Evolutionary conservation across 164 flowering plant species (phyloP).

Genomic region (Vitis labrusca): DNA sequence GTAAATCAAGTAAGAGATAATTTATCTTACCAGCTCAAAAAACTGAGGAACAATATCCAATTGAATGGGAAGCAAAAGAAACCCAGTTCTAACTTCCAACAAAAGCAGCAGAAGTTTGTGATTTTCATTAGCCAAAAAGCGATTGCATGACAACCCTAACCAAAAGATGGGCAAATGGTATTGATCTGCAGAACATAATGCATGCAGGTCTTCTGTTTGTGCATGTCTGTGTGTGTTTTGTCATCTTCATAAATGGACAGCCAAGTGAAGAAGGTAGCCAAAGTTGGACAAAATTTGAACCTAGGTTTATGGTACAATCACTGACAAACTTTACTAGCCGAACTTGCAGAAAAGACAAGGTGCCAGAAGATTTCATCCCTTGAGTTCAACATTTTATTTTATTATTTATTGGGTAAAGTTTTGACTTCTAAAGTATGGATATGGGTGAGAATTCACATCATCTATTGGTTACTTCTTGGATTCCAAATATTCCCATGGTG

Average conservation of each 20-base stretch:
- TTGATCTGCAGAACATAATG: too few relatives aligned
- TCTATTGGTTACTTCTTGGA: background rate
- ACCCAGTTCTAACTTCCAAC: too few relatives aligned
- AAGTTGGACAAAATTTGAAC: background rate
- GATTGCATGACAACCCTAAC: too few relatives aligned
- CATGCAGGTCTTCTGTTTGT: too few relatives aligned
- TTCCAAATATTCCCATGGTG: background rate
- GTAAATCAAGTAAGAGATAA: slow-evolving; percentile 6
- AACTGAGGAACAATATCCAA: background rate
- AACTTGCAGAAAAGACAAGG: background rate
- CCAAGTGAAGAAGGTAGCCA: background rate
- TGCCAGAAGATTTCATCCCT: background rate
- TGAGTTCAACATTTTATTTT: background rate
- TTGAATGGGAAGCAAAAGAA: too few relatives aligned
- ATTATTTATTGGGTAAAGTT: background rate
- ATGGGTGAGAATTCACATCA: background rate
- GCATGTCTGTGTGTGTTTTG: too few relatives aligned
- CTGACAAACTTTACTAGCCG: too few relatives aligned
- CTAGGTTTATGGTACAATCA: too few relatives aligned
- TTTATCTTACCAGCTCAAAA: too few relatives aligned
- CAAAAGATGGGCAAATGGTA: too few relatives aligned
- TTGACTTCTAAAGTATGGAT: background rate
- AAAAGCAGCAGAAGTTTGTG: too few relatives aligned
- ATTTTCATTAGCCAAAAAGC: too few relatives aligned
- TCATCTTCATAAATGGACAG: background rate